A percentile compares a stretch with the other conserved stretches of the same genome.
phyloP scores from a whole-genome alignment of 2,329 filamentous ascomycete genomes.

The Hymenoscyphus albidus region DNA sequence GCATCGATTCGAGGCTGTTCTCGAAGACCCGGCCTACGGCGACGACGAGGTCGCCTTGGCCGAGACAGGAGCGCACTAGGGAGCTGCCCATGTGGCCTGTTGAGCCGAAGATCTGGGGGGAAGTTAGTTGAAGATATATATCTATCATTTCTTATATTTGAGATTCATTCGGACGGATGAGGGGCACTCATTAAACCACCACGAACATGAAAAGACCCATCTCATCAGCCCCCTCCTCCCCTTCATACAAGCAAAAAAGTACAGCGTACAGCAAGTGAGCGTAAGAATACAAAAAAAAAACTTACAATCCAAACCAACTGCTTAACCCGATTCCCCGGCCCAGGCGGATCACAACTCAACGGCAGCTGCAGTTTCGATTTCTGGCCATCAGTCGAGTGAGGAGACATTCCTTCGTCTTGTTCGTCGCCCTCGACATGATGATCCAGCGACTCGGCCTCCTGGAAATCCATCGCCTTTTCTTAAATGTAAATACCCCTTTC shows the following conservation, averaged over 20 bases:
- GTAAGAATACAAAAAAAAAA: not conserved
- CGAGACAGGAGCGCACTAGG: constrained; percentile 76
- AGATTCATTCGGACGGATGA: not conserved
- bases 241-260: not conserved
- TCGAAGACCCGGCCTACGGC: constrained; percentile 83
- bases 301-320: constrained; percentile 86
- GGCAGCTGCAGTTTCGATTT: constrained; percentile 61
- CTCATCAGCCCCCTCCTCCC: not conserved
- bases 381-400: not conserved
- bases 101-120: constrained; percentile 75
- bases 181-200: too few relatives aligned
- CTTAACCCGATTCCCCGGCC: constrained; percentile 62
- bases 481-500: not conserved
- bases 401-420: not conserved
- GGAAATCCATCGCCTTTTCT: not conserved
- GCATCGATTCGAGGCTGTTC: constrained; percentile 69
- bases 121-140: constrained; percentile 8
- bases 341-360: constrained; percentile 80
- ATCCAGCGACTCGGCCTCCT: not conserved
- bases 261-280: not conserved
- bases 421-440: not conserved
- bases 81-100: constrained; percentile 97
- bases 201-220: constrained; percentile 1
- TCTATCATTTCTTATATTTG: not conserved
- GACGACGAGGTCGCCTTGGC: constrained; percentile 77